Percentiles rank a stretch among this genome's conserved stretches.
Conservation (phyloP, 139 green algal species). For the Eudorina sp. region DNA sequence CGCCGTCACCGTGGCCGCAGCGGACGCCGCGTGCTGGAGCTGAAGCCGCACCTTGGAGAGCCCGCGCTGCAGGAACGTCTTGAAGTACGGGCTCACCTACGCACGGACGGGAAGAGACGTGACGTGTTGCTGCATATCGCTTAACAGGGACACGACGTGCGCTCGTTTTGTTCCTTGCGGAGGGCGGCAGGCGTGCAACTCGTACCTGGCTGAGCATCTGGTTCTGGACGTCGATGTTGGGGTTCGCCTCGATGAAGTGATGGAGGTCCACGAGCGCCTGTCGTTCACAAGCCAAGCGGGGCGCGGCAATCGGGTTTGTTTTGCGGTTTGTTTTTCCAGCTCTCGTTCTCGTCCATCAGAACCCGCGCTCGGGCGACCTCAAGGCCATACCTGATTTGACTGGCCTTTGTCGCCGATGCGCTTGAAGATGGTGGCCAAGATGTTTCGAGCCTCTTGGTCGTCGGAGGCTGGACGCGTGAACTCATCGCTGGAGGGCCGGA, state of each 20-base stretch:
- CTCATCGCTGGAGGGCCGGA: slow-evolving; percentile 24
- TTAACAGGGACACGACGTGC: no score
- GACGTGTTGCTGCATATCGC: no score
- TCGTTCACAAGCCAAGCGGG: no score
- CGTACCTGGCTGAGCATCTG: slow-evolving; percentile 45
- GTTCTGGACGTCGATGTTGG: slow-evolving; percentile 39
- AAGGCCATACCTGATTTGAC: slow-evolving; percentile 60
- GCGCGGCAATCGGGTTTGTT: no score
- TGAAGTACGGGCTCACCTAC: slow-evolving; percentile 46
- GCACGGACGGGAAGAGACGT: no score
- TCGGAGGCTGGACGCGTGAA: slow-evolving; percentile 33
- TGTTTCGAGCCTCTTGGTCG: slow-evolving; percentile 57
- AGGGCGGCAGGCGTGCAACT: no score
- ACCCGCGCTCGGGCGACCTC: no score
- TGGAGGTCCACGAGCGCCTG: slow-evolving; percentile 78
- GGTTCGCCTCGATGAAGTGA: slow-evolving; percentile 69
- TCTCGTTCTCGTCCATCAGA: no score
- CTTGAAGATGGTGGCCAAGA: slow-evolving; percentile 81
- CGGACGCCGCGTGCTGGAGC: not conserved
- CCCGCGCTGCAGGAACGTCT: slow-evolving; percentile 40
- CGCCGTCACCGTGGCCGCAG: not conserved
- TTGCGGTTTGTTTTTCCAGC: no score
- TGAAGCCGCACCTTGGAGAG: slow-evolving; percentile 40
- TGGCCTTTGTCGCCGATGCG: slow-evolving; percentile 81
- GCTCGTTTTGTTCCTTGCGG: no score